Base-by-base conservation (phyloP, 2,329 filamentous ascomycete genomes). In the Aspergillus sp. region DNA sequence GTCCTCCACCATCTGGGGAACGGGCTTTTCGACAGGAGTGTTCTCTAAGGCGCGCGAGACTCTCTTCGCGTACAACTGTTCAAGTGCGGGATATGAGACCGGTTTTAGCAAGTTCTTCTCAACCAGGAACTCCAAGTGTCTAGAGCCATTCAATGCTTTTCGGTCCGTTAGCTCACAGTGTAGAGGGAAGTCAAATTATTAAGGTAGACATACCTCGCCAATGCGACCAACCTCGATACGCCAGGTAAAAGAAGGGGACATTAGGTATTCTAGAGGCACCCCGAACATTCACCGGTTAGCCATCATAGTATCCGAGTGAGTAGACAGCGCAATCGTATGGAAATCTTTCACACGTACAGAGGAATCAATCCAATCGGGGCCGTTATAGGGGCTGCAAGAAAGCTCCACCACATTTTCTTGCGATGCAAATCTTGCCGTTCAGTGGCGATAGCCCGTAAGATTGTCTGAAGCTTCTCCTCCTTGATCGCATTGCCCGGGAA, bases 211-310 rank as follows among this genome's bases (percentile, higher is more conserved):
- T 63, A 83, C 82, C 82, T 77, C 89, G 86, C 87, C 90, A 96
- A 76, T 96, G 92, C 20, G 91, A 96, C 89, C 90, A 98, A 26
- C 92, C 80, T 65, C 95, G 86, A 79, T 96, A 99, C 18, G 86
- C 86, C 46, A 98, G 85, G 75, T 98, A 99, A 81, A 98, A 98
- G 81, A 98, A 98, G 18, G 95, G 95, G 12, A 99, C 81, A 73
- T 99, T 97, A 39, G 94, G 93, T 63, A 97, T 84, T 63, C 91
- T 96, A 54, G 12, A 31, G 4, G 7, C 9, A 31, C 18, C 26
- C 18, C 20, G 22, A 55, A 3, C 9, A 49, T 49, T 47, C 18
- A 12, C 18, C 45, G 4, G 22, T 14, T 22, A 54, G 36, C n/a
- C 3, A 42, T 12, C 52, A 20, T 36, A 29, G 26, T 29, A n/a